These are phyloP conservation scores for Hysterangium stoloniferum DNA, from an alignment of 768 basidiomycete species.

Conservation along the genomic window DNA sequence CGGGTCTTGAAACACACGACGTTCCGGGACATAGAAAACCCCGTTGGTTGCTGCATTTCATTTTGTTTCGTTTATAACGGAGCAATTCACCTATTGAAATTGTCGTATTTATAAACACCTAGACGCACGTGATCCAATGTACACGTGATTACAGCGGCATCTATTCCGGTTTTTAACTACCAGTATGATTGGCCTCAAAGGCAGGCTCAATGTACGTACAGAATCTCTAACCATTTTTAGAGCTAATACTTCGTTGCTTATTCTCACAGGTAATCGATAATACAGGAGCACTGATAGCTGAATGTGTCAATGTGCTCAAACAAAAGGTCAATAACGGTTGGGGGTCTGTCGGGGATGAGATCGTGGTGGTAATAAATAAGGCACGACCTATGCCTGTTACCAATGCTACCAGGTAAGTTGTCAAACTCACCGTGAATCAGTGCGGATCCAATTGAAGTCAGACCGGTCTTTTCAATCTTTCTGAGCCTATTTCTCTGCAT, in stretches of 20 bases:
- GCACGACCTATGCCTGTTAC: constrained; percentile 70
- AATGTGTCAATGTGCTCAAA: constrained; percentile 95
- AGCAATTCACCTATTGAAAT: too few species aligned
- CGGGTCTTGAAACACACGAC: too few species aligned
- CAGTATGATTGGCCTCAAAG: constrained; percentile 99
- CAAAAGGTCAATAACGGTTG: constrained; percentile 94
- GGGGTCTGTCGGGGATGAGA: constrained; percentile 90
- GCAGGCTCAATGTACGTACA: constrained; percentile 69
- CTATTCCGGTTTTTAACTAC: too few species aligned
- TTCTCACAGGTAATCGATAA: constrained; percentile 85
- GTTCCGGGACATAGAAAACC: too few species aligned
- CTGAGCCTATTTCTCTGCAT: constrained; percentile 37
- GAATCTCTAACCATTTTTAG: background rate
- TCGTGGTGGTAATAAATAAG: constrained; percentile 89
- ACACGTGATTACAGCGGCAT: too few species aligned
- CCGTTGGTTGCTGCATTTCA: too few species aligned
- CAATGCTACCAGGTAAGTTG: constrained; percentile 5
- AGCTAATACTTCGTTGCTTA: constrained; percentile 1
- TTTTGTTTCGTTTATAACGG: too few species aligned
- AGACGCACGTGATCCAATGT: too few species aligned
- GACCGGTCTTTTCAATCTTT: background rate
- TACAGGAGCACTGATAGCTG: constrained; percentile 87
- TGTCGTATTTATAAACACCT: too few species aligned
- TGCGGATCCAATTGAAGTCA: background rate
- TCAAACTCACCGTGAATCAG: too few species aligned